phyloP scores from a whole-genome alignment of 768 basidiomycete species.

The Leucocoprinus sp. region DNA sequence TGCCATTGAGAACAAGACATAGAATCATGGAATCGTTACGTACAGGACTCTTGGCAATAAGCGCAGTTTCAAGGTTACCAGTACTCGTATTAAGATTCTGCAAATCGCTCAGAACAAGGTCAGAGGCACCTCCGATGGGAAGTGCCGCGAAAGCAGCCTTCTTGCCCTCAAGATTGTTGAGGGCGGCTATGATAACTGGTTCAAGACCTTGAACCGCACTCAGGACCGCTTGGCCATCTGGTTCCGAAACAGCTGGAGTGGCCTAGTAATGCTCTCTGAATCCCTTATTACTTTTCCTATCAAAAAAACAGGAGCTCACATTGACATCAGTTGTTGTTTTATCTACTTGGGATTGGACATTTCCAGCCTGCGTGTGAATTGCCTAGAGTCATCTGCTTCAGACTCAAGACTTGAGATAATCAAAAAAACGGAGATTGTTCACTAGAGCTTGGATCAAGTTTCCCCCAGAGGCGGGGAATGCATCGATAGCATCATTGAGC shows the following conservation, averaged over 20 bases:
- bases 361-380: conserved; percentile 20
- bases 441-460: conserved; percentile 21
- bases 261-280: too few relatives aligned
- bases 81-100: conserved; percentile 19
- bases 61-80: conserved; percentile 18
- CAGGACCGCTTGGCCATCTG: conserved; percentile 20
- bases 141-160: conserved; percentile 16
- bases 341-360: conserved; percentile 16
- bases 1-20: not conserved
- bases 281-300: too few relatives aligned
- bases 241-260: conserved; percentile 15
- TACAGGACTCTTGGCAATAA: conserved; percentile 21
- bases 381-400: conserved; percentile 7
- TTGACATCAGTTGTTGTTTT: conserved; percentile 21
- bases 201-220: conserved; percentile 13
- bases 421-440: not conserved
- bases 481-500: conserved; percentile 23
- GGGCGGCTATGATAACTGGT: conserved; percentile 15
- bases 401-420: not conserved
- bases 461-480: conserved; percentile 21
- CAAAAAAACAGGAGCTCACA: conserved; percentile 10
- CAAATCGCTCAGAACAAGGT: conserved; percentile 21
- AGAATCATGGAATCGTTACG: conserved; percentile 6
- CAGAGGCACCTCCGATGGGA: conserved; percentile 12
- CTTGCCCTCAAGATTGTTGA: conserved; percentile 18